Evolutionary conservation across 345 rosid species (phyloP), one percentile per base, ranked within the genome.

Genomic region (Dipteronia sinensis): DNA sequence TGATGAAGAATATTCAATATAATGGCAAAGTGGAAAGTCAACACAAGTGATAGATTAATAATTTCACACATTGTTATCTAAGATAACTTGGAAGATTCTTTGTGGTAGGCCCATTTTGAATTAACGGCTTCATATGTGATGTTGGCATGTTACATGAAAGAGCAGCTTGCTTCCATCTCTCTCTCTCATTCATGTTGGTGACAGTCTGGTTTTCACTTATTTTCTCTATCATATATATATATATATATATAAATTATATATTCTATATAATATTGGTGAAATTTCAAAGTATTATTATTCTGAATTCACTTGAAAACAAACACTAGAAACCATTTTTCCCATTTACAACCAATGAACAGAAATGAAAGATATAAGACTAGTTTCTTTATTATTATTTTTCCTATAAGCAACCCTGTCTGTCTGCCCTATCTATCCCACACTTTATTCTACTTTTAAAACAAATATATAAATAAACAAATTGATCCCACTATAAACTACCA

Each of bases 11-110:
- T 20, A 31, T 65, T 66, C 17, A 31, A 29, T 5, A 71, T 63
- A 71, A 34, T 59, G 55, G 74, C 61, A 65, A 6, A 49, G 29
- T 15, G 58, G 76, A 64, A 77, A 79, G 83, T 79, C 83, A 82
- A 77, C 76, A 82, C 61, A 71, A 49, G 69, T 49, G 61, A 29
- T 72, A 58, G 16, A 66, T 55, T 34, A 74, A 79, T 55, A 61
- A 77, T 67, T 40, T 64, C 53, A 23, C 31, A 53, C 80, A 72
- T 22, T 68, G 22, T 77, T 78, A 55, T 72, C 20, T 77, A 72
- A 69, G 69, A 72, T 58, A 51, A 65, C 69, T 81, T 67, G 13
- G 68, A 81, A 81, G 84, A 82, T 85, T 85, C 86, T 76, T 51
- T 67, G 34, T 59, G 79, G 82, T 69, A 78, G 82, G 84, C 47